A percentile compares a stretch with the other conserved stretches of the same genome.
These are phyloP conservation scores for Tricholoma matsutake DNA, from an alignment of 768 basidiomycete genomes.

Conservation along the genomic window DNA sequence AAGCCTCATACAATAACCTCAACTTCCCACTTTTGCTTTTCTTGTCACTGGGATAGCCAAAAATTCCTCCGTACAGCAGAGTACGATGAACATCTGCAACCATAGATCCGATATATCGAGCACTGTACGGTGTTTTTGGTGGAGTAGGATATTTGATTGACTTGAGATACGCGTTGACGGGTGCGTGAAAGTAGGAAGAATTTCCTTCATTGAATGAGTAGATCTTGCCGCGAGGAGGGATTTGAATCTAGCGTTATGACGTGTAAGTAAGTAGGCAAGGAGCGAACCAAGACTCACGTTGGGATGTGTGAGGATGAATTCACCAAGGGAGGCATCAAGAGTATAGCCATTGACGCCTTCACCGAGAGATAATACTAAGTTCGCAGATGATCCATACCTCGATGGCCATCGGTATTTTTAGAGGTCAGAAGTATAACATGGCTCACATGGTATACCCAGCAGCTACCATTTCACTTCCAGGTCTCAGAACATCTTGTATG, in stretches of 20 bases:
- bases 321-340: constrained; percentile 90
- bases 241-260: constrained; percentile 62
- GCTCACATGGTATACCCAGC: constrained; percentile 95
- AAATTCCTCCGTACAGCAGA: constrained; percentile 95
- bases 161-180: constrained; percentile 77
- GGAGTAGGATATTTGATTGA: constrained; percentile 87
- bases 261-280: constrained; percentile 6
- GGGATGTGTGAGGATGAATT: constrained; percentile 98
- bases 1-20: constrained; percentile 93
- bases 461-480: constrained; percentile 96
- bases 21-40: constrained; percentile 97
- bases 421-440: constrained; percentile 1
- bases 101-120: constrained; percentile 97
- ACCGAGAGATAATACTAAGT: constrained; percentile 93
- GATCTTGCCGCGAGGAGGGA: constrained; percentile 94
- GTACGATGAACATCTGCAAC: constrained; percentile 98
- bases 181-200: constrained; percentile 87
- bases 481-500: constrained; percentile 84
- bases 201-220: constrained; percentile 99
- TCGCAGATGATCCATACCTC: constrained; percentile 89
- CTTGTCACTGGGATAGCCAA: constrained; percentile 97
- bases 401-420: background rate
- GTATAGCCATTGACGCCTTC: constrained; percentile 98
- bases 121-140: constrained; percentile 83
- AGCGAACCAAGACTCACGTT: constrained; percentile 49